Evolutionary conservation across 768 basidiomycete species (phyloP).

Genomic region (Boletus bicolor): DNA sequence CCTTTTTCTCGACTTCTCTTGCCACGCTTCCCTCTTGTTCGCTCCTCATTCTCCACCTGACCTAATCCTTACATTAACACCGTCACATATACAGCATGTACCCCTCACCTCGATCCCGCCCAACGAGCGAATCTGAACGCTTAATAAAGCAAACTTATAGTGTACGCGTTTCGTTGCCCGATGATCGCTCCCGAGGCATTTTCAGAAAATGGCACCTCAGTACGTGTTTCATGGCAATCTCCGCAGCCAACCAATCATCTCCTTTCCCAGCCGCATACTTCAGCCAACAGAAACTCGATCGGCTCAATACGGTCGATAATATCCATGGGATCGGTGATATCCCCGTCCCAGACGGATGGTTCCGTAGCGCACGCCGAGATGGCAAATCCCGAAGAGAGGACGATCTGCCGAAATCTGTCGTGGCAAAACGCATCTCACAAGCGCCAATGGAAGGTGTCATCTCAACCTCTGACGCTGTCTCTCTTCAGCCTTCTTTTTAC

Average conservation of each 20-base stretch:
- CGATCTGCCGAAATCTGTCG: slow-evolving; percentile 49
- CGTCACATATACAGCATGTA: slow-evolving; percentile 30
- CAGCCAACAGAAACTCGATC: slow-evolving; percentile 71
- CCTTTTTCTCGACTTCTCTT: slow-evolving; percentile 6
- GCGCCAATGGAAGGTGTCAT: slow-evolving; percentile 31
- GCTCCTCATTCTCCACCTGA: slow-evolving; percentile 17
- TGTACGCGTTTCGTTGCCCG: slow-evolving; percentile 46
- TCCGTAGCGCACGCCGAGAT: slow-evolving; percentile 71
- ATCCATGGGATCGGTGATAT: slow-evolving; percentile 65
- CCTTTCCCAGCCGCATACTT: slow-evolving; percentile 70
- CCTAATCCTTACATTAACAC: slow-evolving; percentile 31
- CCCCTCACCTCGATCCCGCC: slow-evolving; percentile 40
- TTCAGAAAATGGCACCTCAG: slow-evolving; percentile 53
- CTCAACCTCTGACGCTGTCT: slow-evolving; percentile 16
- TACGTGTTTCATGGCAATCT: slow-evolving; percentile 37
- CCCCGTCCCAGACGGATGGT: slow-evolving; percentile 71
- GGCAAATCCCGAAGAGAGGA: slow-evolving; percentile 44
- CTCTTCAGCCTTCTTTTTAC: slow-evolving; percentile 21
- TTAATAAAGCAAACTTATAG: slow-evolving; percentile 57
- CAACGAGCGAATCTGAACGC: slow-evolving; percentile 38
- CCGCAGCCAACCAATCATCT: slow-evolving; percentile 19
- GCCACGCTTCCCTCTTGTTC: slow-evolving; percentile 19
- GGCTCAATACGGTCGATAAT: slow-evolving; percentile 67
- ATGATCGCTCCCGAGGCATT: slow-evolving; percentile 40
- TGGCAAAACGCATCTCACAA: slow-evolving; percentile 35